Base-by-base conservation (phyloP, 1,284 basidiomycete genomes). In the Mrakiaceae sp. region DNA sequence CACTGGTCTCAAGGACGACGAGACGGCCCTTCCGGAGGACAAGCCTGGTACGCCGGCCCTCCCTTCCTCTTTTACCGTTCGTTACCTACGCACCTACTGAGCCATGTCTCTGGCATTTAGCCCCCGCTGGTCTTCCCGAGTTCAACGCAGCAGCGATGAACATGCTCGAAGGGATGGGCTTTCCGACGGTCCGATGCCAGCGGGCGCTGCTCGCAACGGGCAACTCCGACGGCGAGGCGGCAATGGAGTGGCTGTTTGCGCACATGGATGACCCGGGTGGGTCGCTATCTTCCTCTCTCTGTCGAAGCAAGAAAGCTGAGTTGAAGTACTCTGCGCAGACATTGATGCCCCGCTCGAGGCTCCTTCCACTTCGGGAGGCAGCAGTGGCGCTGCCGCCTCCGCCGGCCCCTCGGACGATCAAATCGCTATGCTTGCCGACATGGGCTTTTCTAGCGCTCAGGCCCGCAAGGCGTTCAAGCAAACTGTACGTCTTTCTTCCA, bases 221-320 rank as follows among this genome's bases (percentile, higher is more conserved):
- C 0, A 89, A 89, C 72, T 78, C 75, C 11, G 84, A 87, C 69
- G 79, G 87, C 0, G 90, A 95, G 71, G 81, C 81, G 0, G 94
- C 95, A 0, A 96, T 94, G 90, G 87, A 90, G 69, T 98, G 95
- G 95, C 76, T 98, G 52, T 96, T 98, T 73, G 81, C 78, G 62
- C 95, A 97, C 75, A 91, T 95, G 88, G 94, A 98, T 7, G 95
- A 98, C 75, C 81, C 88, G 8, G 88, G 90, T 89, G 62, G 52
- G 79, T 72, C 53, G 27, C 27, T 27, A 4, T 27, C 39, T n/a
- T 46, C 11, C 16, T 0, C 62, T 52, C 8, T 39, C 5, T 56
- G 39, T 12, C n/a, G 16, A 16, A 40, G 39, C 14, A 27, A 27
- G 27, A 27, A 27, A 27, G 27, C 27, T 27, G 27, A 27, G 27